These are phyloP conservation scores for Hibiscus mutabilis DNA, from an alignment of 345 rosid species.

Conservation along the genomic window DNA sequence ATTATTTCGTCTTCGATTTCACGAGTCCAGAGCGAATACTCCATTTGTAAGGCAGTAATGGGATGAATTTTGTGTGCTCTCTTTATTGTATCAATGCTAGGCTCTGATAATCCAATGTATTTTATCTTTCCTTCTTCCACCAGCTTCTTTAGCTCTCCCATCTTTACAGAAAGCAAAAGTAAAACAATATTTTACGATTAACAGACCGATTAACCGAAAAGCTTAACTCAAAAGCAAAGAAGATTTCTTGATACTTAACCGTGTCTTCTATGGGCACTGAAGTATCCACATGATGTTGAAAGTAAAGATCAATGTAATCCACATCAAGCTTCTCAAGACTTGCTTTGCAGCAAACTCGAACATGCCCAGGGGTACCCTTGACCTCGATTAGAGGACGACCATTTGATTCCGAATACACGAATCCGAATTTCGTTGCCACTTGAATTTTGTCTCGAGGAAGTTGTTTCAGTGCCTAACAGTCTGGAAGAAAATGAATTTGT, in stretches of 20 bases:
- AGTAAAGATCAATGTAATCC: conserved; percentile 44
- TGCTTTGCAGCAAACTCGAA: conserved; percentile 42
- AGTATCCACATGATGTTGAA: conserved; percentile 44
- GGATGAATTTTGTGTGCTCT: conserved; percentile 44
- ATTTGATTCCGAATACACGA: neutral
- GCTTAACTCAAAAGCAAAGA: no score
- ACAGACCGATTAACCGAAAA: neutral
- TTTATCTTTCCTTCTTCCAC: conserved; percentile 41
- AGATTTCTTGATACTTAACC: conserved; percentile 19
- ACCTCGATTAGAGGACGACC: conserved; percentile 13
- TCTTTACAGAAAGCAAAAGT: conserved; percentile 5
- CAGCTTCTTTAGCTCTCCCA: conserved; percentile 33
- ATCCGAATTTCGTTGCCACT: conserved; percentile 41
- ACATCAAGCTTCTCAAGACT: conserved; percentile 37
- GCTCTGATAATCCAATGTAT: conserved; percentile 39
- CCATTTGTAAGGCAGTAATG: conserved; percentile 39
- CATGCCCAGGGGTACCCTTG: conserved; percentile 35
- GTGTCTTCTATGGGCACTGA: conserved; percentile 48
- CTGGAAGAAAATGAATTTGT: neutral
- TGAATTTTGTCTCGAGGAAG: conserved; percentile 42
- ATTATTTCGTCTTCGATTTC: conserved; percentile 38
- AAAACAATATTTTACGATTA: neutral
- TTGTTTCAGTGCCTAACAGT: conserved; percentile 29
- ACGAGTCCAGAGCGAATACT: conserved; percentile 32
- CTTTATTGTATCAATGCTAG: conserved; percentile 29